A percentile compares a stretch with the other conserved stretches of the same genome.
These are phyloP conservation scores for Trichophyton verrucosum DNA, from an alignment of 2,329 filamentous ascomycete genomes.

Conservation along the genomic window DNA sequence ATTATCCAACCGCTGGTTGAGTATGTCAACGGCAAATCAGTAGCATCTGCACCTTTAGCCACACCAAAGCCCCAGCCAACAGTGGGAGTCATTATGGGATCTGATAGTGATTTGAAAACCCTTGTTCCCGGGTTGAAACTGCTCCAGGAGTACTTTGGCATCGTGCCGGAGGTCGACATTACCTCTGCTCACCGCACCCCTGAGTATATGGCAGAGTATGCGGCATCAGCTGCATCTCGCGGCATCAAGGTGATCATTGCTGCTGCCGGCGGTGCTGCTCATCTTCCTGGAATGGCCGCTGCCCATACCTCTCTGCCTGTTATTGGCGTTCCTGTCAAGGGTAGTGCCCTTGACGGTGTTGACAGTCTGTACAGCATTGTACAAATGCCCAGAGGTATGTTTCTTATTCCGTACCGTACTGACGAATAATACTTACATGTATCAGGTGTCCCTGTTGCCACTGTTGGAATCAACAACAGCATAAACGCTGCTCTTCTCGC, in stretches of 20 bases:
- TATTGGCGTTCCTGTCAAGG: slow-evolving; percentile 66
- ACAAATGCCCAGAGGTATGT: slow-evolving; percentile 56
- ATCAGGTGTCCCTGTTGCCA: slow-evolving; percentile 56
- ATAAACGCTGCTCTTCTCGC: slow-evolving; percentile 66
- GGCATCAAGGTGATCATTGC: slow-evolving; percentile 65
- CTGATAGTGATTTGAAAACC: slow-evolving; percentile 36
- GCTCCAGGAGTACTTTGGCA: slow-evolving; percentile 31
- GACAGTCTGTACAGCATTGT: slow-evolving; percentile 63
- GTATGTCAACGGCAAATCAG: slow-evolving; percentile 53
- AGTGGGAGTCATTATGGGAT: slow-evolving; percentile 39
- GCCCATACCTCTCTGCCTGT: slow-evolving; percentile 60
- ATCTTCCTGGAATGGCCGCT: slow-evolving; percentile 63
- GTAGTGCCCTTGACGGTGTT: slow-evolving; percentile 57
- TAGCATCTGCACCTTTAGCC: slow-evolving; percentile 19
- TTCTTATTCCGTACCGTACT: slow-evolving; percentile 1
- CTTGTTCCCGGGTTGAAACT: slow-evolving; percentile 35
- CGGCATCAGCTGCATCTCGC: slow-evolving; percentile 48
- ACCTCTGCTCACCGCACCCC: slow-evolving; percentile 55
- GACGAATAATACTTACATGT: slow-evolving; percentile 18
- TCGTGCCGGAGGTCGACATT: slow-evolving; percentile 35
- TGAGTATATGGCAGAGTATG: slow-evolving; percentile 55
- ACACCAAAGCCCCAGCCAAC: slow-evolving; percentile 22
- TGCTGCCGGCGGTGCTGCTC: slow-evolving; percentile 61
- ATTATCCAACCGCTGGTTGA: slow-evolving; percentile 58
- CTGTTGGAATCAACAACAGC: slow-evolving; percentile 68